Evolutionary conservation across 306 rosid species (phyloP).

Genomic region (Gastrolobium villosum): DNA sequence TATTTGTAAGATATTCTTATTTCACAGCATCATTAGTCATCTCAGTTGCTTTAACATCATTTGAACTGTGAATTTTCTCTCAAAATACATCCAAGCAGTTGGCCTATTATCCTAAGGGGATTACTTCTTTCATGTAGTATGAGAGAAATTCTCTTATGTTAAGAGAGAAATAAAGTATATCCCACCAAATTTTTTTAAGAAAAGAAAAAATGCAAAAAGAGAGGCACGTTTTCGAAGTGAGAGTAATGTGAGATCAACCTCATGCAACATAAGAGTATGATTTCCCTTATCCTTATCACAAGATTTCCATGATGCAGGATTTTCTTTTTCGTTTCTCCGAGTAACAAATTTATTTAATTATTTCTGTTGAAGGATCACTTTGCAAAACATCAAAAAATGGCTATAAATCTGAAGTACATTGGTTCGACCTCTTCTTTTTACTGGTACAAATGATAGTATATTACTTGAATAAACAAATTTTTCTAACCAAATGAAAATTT

Average conservation of each 20-base stretch:
- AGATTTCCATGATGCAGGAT: conserved; percentile 5
- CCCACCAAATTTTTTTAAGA: no score
- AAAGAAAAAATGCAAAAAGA: no score
- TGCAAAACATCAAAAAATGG: conserved; percentile 49
- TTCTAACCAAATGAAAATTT: not conserved
- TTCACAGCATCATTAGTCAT: not conserved
- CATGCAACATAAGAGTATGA: no score
- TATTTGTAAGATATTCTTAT: not conserved
- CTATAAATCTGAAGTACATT: conserved; percentile 73
- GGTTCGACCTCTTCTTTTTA: conserved; percentile 51
- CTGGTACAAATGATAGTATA: not conserved
- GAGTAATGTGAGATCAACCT: no score
- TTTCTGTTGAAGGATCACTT: conserved; percentile 69
- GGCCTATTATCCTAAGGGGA: not conserved
- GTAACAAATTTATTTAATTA: conserved; percentile 2
- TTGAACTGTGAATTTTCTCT: not conserved
- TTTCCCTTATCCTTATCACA: not conserved
- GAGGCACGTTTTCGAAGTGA: no score
- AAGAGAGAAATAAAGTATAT: no score
- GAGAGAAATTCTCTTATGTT: no score
- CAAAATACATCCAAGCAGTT: not conserved
- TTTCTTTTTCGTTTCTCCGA: not conserved
- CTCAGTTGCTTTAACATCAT: not conserved
- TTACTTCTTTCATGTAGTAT: no score
- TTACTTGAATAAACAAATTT: not conserved